phyloP scores from a whole-genome alignment of 1,139 yeast species.

The Pneumocystis wakefieldiae region DNA sequence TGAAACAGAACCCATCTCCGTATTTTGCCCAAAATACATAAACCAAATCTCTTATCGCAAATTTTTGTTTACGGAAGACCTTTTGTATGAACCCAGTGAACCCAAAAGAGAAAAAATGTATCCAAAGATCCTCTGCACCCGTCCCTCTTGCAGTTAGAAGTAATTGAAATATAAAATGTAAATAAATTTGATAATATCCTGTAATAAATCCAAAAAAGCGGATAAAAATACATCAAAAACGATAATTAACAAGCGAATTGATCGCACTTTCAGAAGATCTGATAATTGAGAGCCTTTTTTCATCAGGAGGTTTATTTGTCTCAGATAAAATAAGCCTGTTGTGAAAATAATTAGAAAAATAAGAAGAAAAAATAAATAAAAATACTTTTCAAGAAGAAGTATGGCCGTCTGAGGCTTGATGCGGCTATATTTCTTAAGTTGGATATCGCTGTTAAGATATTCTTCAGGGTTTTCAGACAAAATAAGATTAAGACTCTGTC shows the following conservation, averaged over 20 bases:
- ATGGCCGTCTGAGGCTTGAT: slow-evolving; percentile 47
- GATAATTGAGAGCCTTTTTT: background rate
- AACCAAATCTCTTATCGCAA: background rate
- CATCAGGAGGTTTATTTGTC: background rate
- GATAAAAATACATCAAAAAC: background rate
- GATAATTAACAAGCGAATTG: background rate
- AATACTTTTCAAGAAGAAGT: slow-evolving; percentile 31
- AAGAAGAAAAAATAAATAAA: background rate
- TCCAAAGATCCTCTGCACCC: too few relatives aligned
- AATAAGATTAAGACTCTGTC: slow-evolving; percentile 45
- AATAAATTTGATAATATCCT: background rate
- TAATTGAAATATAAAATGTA: background rate
- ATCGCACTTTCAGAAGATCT: background rate
- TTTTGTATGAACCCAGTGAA: background rate
- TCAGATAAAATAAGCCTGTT: background rate
- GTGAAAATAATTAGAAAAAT: background rate
- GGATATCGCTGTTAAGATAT: slow-evolving; percentile 37
- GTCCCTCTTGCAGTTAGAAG: too few relatives aligned
- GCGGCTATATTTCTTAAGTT: slow-evolving; percentile 48
- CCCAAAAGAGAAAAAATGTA: too few relatives aligned
- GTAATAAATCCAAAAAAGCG: background rate
- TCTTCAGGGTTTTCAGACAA: slow-evolving; percentile 38
- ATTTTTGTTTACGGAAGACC: background rate
- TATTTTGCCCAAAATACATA: background rate
- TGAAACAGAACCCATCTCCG: background rate